Conservation (phyloP, 73 alveolate genomes). For the Paramecium bursaria region DNA sequence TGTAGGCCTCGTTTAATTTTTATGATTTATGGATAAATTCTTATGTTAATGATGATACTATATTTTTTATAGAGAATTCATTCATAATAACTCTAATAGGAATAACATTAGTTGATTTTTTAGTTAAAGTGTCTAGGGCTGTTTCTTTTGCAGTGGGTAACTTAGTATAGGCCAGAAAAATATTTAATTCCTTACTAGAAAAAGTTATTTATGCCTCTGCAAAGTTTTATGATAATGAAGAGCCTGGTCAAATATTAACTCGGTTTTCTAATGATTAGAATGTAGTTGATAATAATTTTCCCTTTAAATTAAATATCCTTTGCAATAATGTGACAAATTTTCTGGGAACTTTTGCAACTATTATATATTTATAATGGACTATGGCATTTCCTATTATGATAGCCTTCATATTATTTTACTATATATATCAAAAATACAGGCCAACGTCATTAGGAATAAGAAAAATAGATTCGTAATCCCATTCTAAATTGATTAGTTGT, state of each 20-base stretch:
- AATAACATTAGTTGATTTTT: background rate
- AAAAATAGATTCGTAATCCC: background rate
- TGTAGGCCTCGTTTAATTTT: conserved; percentile 22
- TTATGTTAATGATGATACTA: background rate
- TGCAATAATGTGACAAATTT: conserved; percentile 38
- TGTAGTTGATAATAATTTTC: conserved; percentile 58
- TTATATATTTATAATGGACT: background rate
- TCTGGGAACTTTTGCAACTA: conserved; percentile 19
- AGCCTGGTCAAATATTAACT: conserved; percentile 52
- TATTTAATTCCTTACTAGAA: background rate
- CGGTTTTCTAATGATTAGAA: conserved; percentile 62
- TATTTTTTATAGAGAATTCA: background rate
- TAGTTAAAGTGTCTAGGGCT: conserved; percentile 28
- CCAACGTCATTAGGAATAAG: conserved; percentile 14
- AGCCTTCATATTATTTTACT: background rate
- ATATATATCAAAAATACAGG: conserved; percentile 7
- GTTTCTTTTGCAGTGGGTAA: conserved; percentile 37
- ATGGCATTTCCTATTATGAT: background rate
- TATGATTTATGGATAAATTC: conserved; percentile 43
- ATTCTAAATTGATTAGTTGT: conserved; percentile 11
- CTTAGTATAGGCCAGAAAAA: conserved; percentile 14
- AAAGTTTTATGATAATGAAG: conserved; percentile 54
- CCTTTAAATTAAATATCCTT: conserved; percentile 31
- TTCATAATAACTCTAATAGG: background rate
- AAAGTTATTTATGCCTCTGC: conserved; percentile 17